Evolutionary conservation across 257 asterid species (phyloP), one percentile per base, ranked within the genome.

Genomic region (Solanum sejunctum): DNA sequence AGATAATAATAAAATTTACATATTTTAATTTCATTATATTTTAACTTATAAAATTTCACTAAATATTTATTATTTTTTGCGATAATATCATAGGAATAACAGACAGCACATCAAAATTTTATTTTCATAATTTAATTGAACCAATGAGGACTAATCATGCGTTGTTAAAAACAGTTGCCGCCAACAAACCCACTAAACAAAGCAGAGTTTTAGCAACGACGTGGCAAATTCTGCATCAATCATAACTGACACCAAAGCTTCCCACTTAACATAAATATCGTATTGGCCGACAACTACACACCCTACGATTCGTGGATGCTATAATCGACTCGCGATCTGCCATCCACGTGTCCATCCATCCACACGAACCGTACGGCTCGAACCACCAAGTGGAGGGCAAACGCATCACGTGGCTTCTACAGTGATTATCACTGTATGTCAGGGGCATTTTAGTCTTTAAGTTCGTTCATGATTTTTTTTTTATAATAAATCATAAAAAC

Each of bases 281-380:
- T 66, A 87, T 86, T 89, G 90, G 90, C 91, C 92, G 90, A 91
- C 93, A 91, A 83, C 75, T 84, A 88, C 89, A 87, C 90, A 87
- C 66, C 91, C 86, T 78, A 73, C 60, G 92, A 86, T 88, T 86
- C 16, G 47, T 85, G 84, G 84, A 85, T 81, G 15, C 51, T 67
- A 83, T 63, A 56, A 5, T 85, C 75, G 28, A 61, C 12, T 26
- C 32, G 70, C 72, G 61, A 28, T 21, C 56, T 56, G 12, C 23
- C 86, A 81, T 86, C 67, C 84, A 88, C 85, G 75, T 71, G 83
- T 81, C 70, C 67, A 32, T 28, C 16, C 43, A 49, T 77, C 15
- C n/a, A 10, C 85, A 64, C 61, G 82, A 43, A 49, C 81, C 20
- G 81, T 73, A 73, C 81, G 58, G 81, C 26, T 20, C 5, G 28